Evolutionary conservation across 1,284 basidiomycete species (phyloP).

Genomic region (Stygiomarasmius scandens): DNA sequence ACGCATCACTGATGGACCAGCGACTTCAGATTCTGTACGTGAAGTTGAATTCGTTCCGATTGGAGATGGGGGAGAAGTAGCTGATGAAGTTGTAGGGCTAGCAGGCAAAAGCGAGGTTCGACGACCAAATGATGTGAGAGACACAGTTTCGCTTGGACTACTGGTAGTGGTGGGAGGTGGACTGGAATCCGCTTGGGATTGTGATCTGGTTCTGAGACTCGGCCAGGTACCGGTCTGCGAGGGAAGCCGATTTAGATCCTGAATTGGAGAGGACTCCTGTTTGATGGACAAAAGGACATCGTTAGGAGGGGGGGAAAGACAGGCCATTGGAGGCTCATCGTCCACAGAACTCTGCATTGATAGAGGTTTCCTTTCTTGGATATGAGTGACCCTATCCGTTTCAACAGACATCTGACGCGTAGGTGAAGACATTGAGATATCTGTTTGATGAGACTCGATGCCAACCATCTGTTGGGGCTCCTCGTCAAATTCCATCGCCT

Average conservation of each 20-base stretch:
- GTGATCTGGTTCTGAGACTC: slow-evolving; percentile 7
- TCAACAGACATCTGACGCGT: not conserved
- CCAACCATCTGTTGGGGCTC: not conserved
- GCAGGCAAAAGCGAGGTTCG: not conserved
- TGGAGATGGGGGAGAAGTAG: slow-evolving; percentile 5
- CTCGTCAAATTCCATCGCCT: not conserved
- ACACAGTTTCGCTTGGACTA: not conserved
- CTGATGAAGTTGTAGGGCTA: not conserved
- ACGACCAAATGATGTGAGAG: slow-evolving; percentile 6
- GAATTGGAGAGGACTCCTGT: not conserved
- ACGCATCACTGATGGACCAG: slow-evolving; percentile 22
- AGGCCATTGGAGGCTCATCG: slow-evolving; percentile 3
- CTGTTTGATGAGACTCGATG: not conserved
- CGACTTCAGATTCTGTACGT: not conserved
- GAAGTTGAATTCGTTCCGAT: slow-evolving; percentile 3
- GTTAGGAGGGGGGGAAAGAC: slow-evolving; percentile 2
- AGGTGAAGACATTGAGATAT: not conserved
- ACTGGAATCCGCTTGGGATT: not conserved
- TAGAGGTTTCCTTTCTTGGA: no score
- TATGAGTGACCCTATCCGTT: not conserved
- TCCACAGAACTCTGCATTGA: not conserved
- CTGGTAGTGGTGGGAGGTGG: not conserved
- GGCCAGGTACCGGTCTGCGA: slow-evolving; percentile 16
- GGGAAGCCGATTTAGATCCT: slow-evolving; percentile 6
- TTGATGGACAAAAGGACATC: not conserved